Evolutionary conservation across 768 basidiomycete species (phyloP), one percentile per base, ranked within the genome.

Genomic region (Hysterangium stoloniferum): DNA sequence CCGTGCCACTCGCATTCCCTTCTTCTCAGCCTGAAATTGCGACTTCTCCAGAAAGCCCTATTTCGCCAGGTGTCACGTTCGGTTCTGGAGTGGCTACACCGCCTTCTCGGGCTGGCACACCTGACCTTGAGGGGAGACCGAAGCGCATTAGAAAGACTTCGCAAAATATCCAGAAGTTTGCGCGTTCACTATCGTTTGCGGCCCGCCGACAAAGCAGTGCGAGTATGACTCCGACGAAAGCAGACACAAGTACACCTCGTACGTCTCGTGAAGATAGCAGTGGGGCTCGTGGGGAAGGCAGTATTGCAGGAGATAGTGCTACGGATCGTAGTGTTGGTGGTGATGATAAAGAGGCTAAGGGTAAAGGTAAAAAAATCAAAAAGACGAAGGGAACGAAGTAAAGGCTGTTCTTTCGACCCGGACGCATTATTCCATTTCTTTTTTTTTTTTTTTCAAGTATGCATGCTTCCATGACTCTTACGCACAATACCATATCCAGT

Each of bases 91-190:
- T 75, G 40, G 70, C 58, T 27, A 53, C 72, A 35, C 73, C 79
- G 4, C 82, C 83, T n/a, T 40, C 57, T 8, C 80, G 86, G 27
- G 75, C 74, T 32, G 79, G 77, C n/a, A 79, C 85, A 6, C 85
- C 87, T 4, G 84, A 88, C 59, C 73, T 73, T 1, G 85, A 84
- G 3, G 62, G 75, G n/a, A 86, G 86, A 59, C 78, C 78, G 29
- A 88, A 87, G 69, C 73, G 86, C 54, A 86, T 84, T 61, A 77
- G 86, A 17, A 87, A 86, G 52, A 82, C 86, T 7, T 84, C 86
- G 24, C 88, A 92, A 62, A 90, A 90, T 59, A 86, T 92, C 72
- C 86, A 88, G 62, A 76, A 86, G 15, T 61, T 91, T 32, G 88
- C 86, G 13, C 71, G 86, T 53, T 72, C 79, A 54, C 82, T 91